These are phyloP conservation scores for Termitomyces sp. DNA, from an alignment of 768 basidiomycete genomes.

Conservation along the genomic window DNA sequence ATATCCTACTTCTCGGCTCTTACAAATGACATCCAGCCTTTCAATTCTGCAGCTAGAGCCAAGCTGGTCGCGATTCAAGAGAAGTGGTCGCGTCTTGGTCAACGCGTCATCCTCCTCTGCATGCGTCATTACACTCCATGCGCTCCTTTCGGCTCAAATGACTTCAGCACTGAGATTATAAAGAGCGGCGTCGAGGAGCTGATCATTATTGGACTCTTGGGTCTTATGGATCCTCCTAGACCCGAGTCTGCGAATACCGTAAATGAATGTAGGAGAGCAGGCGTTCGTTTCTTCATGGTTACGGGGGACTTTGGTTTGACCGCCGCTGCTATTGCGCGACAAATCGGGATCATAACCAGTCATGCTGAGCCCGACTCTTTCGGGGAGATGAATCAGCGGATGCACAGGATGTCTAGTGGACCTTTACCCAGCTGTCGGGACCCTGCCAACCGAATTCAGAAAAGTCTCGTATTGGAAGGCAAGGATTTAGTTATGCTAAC, in stretches of 20 bases:
- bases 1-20: slow-evolving; percentile 9
- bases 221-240: slow-evolving; percentile 51
- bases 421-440: slow-evolving; percentile 2
- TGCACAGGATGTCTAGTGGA: slow-evolving; percentile 4
- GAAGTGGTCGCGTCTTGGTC: slow-evolving; percentile 40
- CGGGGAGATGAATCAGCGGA: background rate
- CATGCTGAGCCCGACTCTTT: background rate
- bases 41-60: slow-evolving; percentile 16
- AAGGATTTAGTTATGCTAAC: slow-evolving; percentile 22
- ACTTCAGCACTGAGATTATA: slow-evolving; percentile 28
- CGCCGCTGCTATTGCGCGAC: slow-evolving; percentile 42
- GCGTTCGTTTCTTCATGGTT: slow-evolving; percentile 50
- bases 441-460: slow-evolving; percentile 27
- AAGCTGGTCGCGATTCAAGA: slow-evolving; percentile 24
- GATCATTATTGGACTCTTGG: slow-evolving; percentile 43
- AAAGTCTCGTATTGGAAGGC: slow-evolving; percentile 23
- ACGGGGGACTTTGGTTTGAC: slow-evolving; percentile 54
- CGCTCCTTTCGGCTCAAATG: slow-evolving; percentile 11
- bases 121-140: slow-evolving; percentile 20
- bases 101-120: slow-evolving; percentile 47
- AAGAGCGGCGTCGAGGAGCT: slow-evolving; percentile 30
- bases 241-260: slow-evolving; percentile 41
- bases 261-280: slow-evolving; percentile 39
- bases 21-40: slow-evolving; percentile 15
- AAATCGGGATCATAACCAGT: slow-evolving; percentile 37